Base-by-base conservation (phyloP, 768 basidiomycete genomes). In the Kwoniella bestiolae region DNA sequence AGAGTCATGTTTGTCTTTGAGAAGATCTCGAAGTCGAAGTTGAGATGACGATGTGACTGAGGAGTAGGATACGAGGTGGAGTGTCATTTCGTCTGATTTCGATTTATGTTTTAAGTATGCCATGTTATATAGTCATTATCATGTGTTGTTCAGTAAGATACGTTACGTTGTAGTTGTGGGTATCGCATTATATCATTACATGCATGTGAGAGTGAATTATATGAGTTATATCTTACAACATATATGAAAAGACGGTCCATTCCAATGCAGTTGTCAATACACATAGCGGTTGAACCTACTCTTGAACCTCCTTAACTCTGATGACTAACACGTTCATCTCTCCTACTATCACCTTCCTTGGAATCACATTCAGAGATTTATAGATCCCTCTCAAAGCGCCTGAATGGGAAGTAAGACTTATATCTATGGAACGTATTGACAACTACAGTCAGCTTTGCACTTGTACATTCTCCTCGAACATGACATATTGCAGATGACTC, bases 1-100 rank as follows among this genome's bases (percentile, higher is more conserved):
- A 66, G 72, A 51, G 68, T 80, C 56, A 78, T 73, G 66, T 80
- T 75, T 65, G 71, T 79, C 1, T 79, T 80, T 52, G 78, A 80
- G 55, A 79, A 74, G 65, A 53, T 75, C 2, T 69, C 70, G 7
- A 65, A 65, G 25, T 64, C 66, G 2, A 61, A 61, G 28, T 5
- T 65, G 50, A 45, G 50, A 16, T 55, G n/a, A 55, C 6, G 16
- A 29, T 11, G n/a, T 44, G 14, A 31, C 25, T 57, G 23, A 45
- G 44, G 25, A 3, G 18, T 31, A 32, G 5, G 12, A 47, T 21
- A 21, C n/a, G n/a, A n/a, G n/a, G n/a, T n/a, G n/a, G n/a, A n/a
- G n/a, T n/a, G n/a, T n/a, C n/a, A n/a, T n/a, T n/a, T n/a, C n/a
- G n/a, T n/a, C n/a, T 47, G n/a, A 41, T 14, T 14, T 41, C 38